Conservation (phyloP, 2,329 filamentous ascomycete species). For the Bipolaris gigantea region DNA sequence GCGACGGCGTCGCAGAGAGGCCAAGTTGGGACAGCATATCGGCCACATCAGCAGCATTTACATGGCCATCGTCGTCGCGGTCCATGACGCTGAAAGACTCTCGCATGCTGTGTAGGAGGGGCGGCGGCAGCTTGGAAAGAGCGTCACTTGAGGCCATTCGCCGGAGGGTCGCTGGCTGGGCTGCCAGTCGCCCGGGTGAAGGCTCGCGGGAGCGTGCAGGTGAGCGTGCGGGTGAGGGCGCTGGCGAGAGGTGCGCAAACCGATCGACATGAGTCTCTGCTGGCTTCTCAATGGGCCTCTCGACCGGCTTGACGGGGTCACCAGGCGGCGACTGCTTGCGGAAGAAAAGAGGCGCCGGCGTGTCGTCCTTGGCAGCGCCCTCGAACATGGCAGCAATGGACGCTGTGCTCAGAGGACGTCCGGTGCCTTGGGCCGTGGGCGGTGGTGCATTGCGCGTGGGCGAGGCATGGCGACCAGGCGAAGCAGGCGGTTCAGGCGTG, state of each 20-base stretch:
- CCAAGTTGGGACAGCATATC: conserved; percentile 88
- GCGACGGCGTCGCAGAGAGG: conserved; percentile 69
- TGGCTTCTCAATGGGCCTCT: conserved; percentile 46
- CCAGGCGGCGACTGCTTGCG: conserved; percentile 10
- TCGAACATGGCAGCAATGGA: conserved; percentile 46
- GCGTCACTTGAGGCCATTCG: conserved; percentile 34
- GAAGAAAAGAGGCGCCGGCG: conserved; percentile 23
- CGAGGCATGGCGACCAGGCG: conserved; percentile 32
- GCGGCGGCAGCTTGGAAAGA: conserved; percentile 73
- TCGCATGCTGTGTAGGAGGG: conserved; percentile 82
- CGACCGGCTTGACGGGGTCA: conserved; percentile 5
- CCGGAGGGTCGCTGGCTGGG: conserved; percentile 30
- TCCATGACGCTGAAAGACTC: conserved; percentile 95
- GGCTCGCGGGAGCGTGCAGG: conserved; percentile 14
- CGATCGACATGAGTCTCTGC: conserved; percentile 28
- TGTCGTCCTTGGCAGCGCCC: conserved; percentile 35
- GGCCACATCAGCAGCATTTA: conserved; percentile 79
- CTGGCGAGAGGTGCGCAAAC: neutral
- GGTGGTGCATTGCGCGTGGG: conserved; percentile 28
- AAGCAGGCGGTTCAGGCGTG: conserved; percentile 34
- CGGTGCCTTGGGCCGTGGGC: conserved; percentile 22
- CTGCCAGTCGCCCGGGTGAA: conserved; percentile 13
- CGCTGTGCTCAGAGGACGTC: conserved; percentile 31
- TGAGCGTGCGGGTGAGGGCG: conserved; percentile 9
- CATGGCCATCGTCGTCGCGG: conserved; percentile 79